Base-by-base conservation (phyloP, 176 grass and related monocot genomes). In the Rhynchospora breviuscula region DNA sequence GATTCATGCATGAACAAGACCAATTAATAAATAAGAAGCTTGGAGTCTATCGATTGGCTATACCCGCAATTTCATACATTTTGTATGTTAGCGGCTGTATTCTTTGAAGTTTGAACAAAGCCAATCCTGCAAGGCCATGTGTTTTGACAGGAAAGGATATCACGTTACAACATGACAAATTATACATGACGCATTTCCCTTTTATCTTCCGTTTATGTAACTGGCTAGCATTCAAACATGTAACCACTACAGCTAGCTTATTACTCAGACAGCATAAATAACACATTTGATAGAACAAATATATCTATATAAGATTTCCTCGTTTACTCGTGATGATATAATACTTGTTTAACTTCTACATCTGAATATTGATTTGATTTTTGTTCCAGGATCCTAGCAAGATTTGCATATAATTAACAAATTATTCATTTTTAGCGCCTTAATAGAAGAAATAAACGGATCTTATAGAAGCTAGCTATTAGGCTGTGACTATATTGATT, bases 101-200 rank as follows among this genome's bases (percentile, higher is more conserved):
- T 67, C 61, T 67, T 67, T 67, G 63, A 65, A 67, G 44, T 67
- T 67, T 67, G 63, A 65, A 67, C 18, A 23, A 40, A 49, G 5
- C 61, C 80, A 82, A 51, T 82, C 19, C 19, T 22, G 23, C 21
- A 49, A 9, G 79, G 12, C 56, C 59, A 64, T 82, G 40, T 82
- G 57, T 66, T 82, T 82, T 63, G 59, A 44, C 60, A 62, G 63
- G 21, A 49, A 59, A 81, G 31, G 43, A 82, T 82, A 65, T 49
- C 61, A 47, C 63, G 80, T 67, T 48, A 82, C 80, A 64, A 46
- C 49, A 51, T 47, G 80, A 82, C 61, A 67, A 46, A 82, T n/a
- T 14, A 52, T 22, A 64, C 43, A 81, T 81, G 35, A 21, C 51
- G 31, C 54, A n/a, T 64, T 18, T 67, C 80, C 19, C 43, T 63